Base-by-base conservation (phyloP, 495 filamentous ascomycete species). In the Xylaria nigripes region DNA sequence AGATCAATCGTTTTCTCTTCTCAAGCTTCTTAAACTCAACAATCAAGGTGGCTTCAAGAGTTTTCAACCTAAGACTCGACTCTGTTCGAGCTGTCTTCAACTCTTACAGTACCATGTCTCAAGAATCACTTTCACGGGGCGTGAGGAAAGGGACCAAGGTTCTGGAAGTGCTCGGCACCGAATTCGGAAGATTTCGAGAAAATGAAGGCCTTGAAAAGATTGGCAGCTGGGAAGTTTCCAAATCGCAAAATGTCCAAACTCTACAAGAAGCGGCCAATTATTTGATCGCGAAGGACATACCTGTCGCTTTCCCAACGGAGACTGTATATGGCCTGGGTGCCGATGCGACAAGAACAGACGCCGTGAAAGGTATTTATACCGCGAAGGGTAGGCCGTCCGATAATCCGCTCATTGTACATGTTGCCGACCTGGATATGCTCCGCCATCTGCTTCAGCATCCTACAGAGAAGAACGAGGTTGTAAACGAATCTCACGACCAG, bases 321-420 rank as follows among this genome's bases (percentile, higher is more conserved):
- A 99, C 93, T 6, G 93, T 99, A 9, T 99, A 99, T 68, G 93
- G 93, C 2, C 77, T 99, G 13, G 93, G 90, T 45, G 93, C 92
- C 18, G 93, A 97, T 73, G 94, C 93, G 6, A 96, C 90, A 25
- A 80, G 86, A 62, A 85, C 78, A 57, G 73, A 69, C 34, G 86
- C 92, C n/a, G 92, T 96, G n/a, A 79, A 78, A 54, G 89, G 87
- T 6, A 99, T 99, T 61, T 99, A 90, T 69, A 73, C 77, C 15
- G 90, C 90, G 7, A 99, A 99, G 70, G 85, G 86, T 47, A 72
- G 93, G 43, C 93, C 93, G 15, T 83, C 82, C 5, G 93, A 99
- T 68, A 99, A 99, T 64, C 93, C 93, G 1, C 76, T 99, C 53
- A 99, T 99, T 57, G 80, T 96, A 16, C 93, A 99, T 65, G 71